phyloP scores from a whole-genome alignment of 768 basidiomycete species.

The Naganishia friedmannii region DNA sequence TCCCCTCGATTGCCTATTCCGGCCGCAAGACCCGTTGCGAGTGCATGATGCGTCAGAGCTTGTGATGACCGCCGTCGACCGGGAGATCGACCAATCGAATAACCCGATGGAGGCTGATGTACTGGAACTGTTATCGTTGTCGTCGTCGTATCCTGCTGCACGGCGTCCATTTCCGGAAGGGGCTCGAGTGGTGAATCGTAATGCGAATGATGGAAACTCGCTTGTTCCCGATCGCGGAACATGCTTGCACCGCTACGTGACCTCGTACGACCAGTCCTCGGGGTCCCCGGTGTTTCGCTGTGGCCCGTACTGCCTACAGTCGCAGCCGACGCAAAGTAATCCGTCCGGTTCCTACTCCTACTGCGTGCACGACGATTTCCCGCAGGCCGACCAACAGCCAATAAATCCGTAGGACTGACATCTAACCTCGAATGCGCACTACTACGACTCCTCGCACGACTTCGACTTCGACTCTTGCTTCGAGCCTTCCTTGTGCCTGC shows the following conservation, averaged over 20 bases:
- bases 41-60: background rate
- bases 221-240: background rate
- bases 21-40: background rate
- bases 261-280: constrained; percentile 8
- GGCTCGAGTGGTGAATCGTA: constrained; percentile 15
- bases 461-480: constrained; percentile 37
- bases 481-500: constrained; percentile 39
- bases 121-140: too few species aligned
- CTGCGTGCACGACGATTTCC: background rate
- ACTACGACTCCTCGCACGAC: background rate
- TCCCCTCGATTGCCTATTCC: background rate
- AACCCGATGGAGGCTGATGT: background rate
- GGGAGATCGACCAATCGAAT: background rate
- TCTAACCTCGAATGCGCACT: background rate
- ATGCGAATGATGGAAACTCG: constrained; percentile 12
- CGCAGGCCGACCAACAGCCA: background rate
- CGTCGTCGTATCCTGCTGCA: background rate
- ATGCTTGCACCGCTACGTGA: background rate
- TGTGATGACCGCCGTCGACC: constrained; percentile 2
- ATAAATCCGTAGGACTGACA: constrained; percentile 6
- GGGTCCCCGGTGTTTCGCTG: background rate
- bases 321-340: constrained; percentile 1
- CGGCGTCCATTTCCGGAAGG: constrained; percentile 5
- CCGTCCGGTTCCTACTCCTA: constrained; percentile 11
- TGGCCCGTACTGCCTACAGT: background rate